A percentile compares a stretch with the other conserved stretches of the same genome.
Conservation (phyloP, 2,329 filamentous ascomycete genomes). For the Polytolypa hystricis region DNA sequence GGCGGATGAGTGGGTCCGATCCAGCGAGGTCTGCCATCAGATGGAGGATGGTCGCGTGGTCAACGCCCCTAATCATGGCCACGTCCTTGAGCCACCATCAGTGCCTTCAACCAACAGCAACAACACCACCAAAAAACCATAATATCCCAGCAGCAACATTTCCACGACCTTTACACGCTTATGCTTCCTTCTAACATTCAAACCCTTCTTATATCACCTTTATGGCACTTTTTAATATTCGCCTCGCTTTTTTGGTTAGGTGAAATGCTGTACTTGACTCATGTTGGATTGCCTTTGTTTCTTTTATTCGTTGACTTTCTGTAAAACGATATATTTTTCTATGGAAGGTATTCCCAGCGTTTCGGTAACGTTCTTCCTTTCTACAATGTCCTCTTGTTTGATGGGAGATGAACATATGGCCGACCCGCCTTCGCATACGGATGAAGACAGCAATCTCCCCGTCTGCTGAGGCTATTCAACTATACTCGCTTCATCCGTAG, state of each 20-base stretch:
- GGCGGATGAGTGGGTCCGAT: slow-evolving; percentile 79
- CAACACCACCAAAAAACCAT: slow-evolving; percentile 2
- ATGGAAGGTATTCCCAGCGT: no score
- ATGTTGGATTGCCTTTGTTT: neutral
- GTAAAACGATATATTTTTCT: neutral
- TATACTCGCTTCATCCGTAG: neutral
- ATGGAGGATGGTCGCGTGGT: slow-evolving; percentile 63
- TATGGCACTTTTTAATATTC: neutral
- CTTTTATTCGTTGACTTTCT: neutral
- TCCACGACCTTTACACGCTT: no score
- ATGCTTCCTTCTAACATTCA: neutral
- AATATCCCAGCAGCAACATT: neutral
- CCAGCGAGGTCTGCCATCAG: slow-evolving; percentile 71
- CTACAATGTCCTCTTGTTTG: no score
- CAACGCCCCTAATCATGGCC: slow-evolving; percentile 64
- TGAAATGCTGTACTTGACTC: neutral
- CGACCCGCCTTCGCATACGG: neutral
- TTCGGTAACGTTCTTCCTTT: no score
- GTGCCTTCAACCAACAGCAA: slow-evolving; percentile 5
- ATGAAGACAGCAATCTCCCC: neutral
- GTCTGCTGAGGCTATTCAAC: neutral
- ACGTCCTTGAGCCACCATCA: slow-evolving; percentile 62
- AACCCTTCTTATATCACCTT: neutral
- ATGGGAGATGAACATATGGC: no score
- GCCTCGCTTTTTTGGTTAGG: neutral